A percentile compares a stretch with the other conserved stretches of the same genome.
Conservation (phyloP, 129 eudicot species). For the Solidago caesia region DNA sequence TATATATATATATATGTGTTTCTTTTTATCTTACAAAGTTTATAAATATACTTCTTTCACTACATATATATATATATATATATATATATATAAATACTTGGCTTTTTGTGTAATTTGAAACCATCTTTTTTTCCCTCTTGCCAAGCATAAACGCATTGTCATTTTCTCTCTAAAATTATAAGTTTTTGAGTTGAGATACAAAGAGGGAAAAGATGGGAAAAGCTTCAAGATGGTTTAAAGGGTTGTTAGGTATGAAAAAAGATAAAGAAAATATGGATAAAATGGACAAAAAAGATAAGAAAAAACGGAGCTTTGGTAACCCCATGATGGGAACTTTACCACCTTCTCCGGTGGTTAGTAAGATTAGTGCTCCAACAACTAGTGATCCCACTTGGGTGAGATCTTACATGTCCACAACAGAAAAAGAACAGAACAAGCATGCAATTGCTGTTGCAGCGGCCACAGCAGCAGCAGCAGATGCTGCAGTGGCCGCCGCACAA, state of each 20-base stretch:
- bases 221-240: conserved; percentile 79
- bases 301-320: conserved; percentile 61
- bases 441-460: conserved; percentile 97
- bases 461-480: conserved; percentile 86
- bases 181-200: background rate
- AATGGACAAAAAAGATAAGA: conserved; percentile 49
- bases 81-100: conserved; percentile 30
- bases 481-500: conserved; percentile 90
- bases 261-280: conserved; percentile 50
- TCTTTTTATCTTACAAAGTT: no score
- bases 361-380: background rate
- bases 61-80: no score
- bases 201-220: conserved; percentile 62
- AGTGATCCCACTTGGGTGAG: conserved; percentile 48
- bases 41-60: no score
- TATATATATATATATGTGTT: background rate
- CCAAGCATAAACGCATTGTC: background rate
- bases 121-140: conserved; percentile 16
- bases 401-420: conserved; percentile 48
- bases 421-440: conserved; percentile 66
- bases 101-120: conserved; percentile 23
- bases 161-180: conserved; percentile 19
- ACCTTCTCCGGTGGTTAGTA: conserved; percentile 1
- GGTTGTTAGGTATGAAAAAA: conserved; percentile 70
- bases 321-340: conserved; percentile 31